Conservation (phyloP, 2,329 filamentous ascomycete species). For the Rutstroemia sp. region DNA sequence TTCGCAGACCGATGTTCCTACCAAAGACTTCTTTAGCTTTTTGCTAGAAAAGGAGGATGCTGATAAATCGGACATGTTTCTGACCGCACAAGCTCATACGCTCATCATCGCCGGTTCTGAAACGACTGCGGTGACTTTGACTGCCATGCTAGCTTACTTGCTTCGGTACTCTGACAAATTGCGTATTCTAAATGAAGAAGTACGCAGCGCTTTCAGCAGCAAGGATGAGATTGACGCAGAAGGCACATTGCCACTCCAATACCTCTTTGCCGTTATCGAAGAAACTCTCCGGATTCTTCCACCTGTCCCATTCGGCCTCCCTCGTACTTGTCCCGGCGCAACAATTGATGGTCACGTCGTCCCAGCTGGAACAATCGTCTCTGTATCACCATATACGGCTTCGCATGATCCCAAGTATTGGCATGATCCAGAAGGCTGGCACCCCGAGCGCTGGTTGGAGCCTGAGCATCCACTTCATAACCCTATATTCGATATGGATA, state of each 20-base stretch:
- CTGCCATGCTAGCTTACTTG: slow-evolving; percentile 3
- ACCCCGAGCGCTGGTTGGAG: neutral
- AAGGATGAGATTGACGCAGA: neutral
- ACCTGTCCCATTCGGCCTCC: slow-evolving; percentile 1
- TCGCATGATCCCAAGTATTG: neutral
- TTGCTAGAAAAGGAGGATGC: neutral
- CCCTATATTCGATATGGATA: neutral
- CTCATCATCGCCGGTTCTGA: slow-evolving; percentile 12
- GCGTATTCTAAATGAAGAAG: slow-evolving; percentile 6
- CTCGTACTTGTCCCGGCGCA: neutral
- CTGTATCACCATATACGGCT: neutral
- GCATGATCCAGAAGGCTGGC: slow-evolving; percentile 1
- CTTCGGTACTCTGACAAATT: slow-evolving; percentile 6
- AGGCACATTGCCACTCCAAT: neutral
- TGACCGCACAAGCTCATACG: neutral
- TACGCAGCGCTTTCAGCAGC: slow-evolving; percentile 2
- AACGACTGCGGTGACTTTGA: slow-evolving; percentile 9
- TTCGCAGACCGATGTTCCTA: neutral
- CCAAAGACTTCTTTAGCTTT: neutral
- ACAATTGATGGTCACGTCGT: neutral
- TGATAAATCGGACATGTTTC: neutral
- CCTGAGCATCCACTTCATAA: neutral
- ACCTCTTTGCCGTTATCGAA: slow-evolving; percentile 33
- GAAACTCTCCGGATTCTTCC: slow-evolving; percentile 9
- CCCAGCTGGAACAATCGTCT: neutral